A percentile compares a stretch with the other conserved stretches of the same genome.
phyloP scores from a whole-genome alignment of 2,329 filamentous ascomycete genomes.

The Macrophomina tecta region DNA sequence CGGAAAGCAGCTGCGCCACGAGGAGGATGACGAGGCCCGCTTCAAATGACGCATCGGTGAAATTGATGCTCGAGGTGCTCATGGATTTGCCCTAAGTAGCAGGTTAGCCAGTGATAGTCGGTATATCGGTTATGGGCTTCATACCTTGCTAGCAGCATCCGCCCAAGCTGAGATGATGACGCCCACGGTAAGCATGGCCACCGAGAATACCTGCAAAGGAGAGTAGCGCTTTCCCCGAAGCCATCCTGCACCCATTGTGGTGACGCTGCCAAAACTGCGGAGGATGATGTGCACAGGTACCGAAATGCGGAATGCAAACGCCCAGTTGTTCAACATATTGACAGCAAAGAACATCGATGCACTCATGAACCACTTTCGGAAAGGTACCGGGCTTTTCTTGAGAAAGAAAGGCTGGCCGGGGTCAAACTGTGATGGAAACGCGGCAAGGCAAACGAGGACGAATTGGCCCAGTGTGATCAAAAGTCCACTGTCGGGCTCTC shows the following conservation, averaged over 20 bases:
- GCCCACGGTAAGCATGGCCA: slow-evolving; percentile 81
- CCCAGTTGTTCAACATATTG: slow-evolving; percentile 96
- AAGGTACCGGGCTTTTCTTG: slow-evolving; percentile 77
- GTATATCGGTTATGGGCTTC: slow-evolving; percentile 30
- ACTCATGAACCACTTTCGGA: slow-evolving; percentile 85
- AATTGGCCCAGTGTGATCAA: slow-evolving; percentile 60
- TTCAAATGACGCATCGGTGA: slow-evolving; percentile 58
- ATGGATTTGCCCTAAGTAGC: slow-evolving; percentile 48
- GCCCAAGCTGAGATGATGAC: slow-evolving; percentile 89
- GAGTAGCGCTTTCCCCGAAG: slow-evolving; percentile 86
- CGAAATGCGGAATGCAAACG: slow-evolving; percentile 95
- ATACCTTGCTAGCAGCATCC: slow-evolving; percentile 82
- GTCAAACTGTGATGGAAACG: slow-evolving; percentile 53
- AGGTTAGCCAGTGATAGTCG: neutral
- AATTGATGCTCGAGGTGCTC: slow-evolving; percentile 47
- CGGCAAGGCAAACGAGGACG: slow-evolving; percentile 67
- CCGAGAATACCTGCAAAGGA: slow-evolving; percentile 77
- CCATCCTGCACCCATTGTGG: slow-evolving; percentile 90
- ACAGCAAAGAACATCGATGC: slow-evolving; percentile 91
- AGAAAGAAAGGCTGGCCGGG: slow-evolving; percentile 73
- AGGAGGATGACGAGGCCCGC: slow-evolving; percentile 83
- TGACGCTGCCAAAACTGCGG: slow-evolving; percentile 92
- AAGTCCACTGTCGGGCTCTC: slow-evolving; percentile 83
- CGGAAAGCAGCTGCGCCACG: slow-evolving; percentile 85
- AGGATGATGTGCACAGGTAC: slow-evolving; percentile 97